Conservation (phyloP, 768 basidiomycete genomes). For the Phaffia tasmanica region DNA sequence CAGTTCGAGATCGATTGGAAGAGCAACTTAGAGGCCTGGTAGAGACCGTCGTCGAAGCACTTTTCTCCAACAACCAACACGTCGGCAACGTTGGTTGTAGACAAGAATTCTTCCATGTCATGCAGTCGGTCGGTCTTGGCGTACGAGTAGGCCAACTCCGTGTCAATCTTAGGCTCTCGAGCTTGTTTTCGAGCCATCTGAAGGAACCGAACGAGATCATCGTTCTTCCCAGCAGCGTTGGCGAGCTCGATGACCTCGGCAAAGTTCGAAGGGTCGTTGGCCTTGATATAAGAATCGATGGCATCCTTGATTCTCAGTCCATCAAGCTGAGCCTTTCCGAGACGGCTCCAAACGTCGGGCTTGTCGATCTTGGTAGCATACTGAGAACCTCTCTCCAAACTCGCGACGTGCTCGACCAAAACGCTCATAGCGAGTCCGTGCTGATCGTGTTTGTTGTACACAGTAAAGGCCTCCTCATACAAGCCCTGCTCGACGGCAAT, state of each 20-base stretch:
- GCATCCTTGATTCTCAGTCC: constrained; percentile 96
- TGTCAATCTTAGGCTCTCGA: constrained; percentile 95
- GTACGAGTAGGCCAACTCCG: constrained; percentile 94
- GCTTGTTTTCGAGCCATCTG: constrained; percentile 98
- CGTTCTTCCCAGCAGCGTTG: constrained; percentile 78
- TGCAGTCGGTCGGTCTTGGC: constrained; percentile 82
- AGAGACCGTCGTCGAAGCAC: constrained; percentile 95
- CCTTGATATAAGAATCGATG: constrained; percentile 97
- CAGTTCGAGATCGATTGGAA: constrained; percentile 98
- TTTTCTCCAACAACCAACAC: constrained; percentile 95
- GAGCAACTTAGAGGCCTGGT: constrained; percentile 89
- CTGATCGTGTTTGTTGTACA: constrained; percentile 95
- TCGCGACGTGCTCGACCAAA: constrained; percentile 94
- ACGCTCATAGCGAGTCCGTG: constrained; percentile 95
- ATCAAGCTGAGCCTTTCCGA: constrained; percentile 98
- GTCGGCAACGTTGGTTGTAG: constrained; percentile 97
- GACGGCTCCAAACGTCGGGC: constrained; percentile 91
- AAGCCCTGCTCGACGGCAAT: constrained; percentile 93
- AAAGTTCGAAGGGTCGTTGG: constrained; percentile 87
- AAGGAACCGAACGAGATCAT: constrained; percentile 86
- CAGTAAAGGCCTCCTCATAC: constrained; percentile 89
- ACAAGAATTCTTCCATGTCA: constrained; percentile 99
- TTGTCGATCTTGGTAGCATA: constrained; percentile 93
- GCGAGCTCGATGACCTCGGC: constrained; percentile 92
- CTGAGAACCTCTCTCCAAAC: constrained; percentile 88